phyloP scores from a whole-genome alignment of 1,139 yeast genomes.

The Hansenula anomala region DNA sequence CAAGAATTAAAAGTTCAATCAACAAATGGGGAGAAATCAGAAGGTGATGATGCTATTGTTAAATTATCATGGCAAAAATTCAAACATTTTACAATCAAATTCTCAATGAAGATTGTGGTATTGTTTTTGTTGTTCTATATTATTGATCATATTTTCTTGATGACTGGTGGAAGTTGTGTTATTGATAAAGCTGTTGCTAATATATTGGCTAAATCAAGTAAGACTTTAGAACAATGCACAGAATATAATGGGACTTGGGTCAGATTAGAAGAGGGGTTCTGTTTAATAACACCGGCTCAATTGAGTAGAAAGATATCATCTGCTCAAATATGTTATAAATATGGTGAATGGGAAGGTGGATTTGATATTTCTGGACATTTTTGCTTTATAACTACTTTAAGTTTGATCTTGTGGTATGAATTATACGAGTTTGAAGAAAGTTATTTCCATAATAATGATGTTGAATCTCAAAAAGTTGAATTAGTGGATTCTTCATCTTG shows the following conservation, averaged over 20 bases:
- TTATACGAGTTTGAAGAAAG: conserved; percentile 11
- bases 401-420: conserved; percentile 40
- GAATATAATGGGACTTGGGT: conserved; percentile 20
- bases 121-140: conserved; percentile 22
- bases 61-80: conserved; percentile 2
- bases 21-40: neutral
- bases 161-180: conserved; percentile 32
- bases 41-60: conserved; percentile 2
- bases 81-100: conserved; percentile 22
- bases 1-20: conserved; percentile 6
- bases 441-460: conserved; percentile 6
- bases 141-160: conserved; percentile 29
- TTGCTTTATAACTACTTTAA: conserved; percentile 45
- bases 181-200: conserved; percentile 6
- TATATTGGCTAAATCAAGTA: conserved; percentile 2
- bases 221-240: conserved; percentile 9
- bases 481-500: conserved; percentile 2
- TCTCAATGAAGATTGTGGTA: conserved; percentile 20
- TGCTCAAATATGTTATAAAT: conserved; percentile 17
- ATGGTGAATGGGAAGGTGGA: conserved; percentile 48
- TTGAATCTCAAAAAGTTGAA: conserved; percentile 9
- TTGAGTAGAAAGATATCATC: conserved; percentile 7
- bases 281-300: conserved; percentile 12
- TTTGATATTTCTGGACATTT: conserved; percentile 66
- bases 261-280: conserved; percentile 8